These are phyloP conservation scores for Hypoxylon lenormandii DNA, from an alignment of 495 filamentous ascomycete genomes.

Conservation along the genomic window DNA sequence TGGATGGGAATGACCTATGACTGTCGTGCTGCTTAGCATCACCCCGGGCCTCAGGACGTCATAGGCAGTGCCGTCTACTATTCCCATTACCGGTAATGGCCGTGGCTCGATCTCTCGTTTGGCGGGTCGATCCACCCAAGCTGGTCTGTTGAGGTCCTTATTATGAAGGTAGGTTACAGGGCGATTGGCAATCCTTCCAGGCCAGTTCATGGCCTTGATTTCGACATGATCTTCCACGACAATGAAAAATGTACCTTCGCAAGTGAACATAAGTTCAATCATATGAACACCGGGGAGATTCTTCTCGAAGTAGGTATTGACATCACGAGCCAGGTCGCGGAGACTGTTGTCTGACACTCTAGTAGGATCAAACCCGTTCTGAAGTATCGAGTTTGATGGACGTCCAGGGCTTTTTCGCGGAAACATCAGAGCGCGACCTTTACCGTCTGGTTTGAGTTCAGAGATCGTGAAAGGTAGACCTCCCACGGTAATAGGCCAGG, in stretches of 20 bases:
- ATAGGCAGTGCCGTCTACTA: constrained; percentile 13
- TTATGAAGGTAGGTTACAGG: constrained; percentile 10
- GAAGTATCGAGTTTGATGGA: not conserved
- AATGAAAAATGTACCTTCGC: constrained; percentile 16
- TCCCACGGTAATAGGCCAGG: constrained; percentile 24
- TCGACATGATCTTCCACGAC: constrained; percentile 11
- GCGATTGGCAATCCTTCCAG: constrained; percentile 13
- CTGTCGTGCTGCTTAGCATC: constrained; percentile 13
- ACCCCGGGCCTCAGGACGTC: constrained; percentile 20
- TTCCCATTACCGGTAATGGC: not conserved
- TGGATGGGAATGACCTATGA: constrained; percentile 1
- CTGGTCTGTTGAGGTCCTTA: constrained; percentile 10
- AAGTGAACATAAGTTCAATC: constrained; percentile 17
- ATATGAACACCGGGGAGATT: constrained; percentile 8
- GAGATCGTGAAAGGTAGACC: constrained; percentile 14
- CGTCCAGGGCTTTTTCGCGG: constrained; percentile 4
- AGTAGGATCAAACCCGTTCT: not conserved
- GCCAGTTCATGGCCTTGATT: not conserved
- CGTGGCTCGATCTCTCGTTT: constrained; percentile 6
- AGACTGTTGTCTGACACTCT: constrained; percentile 1
- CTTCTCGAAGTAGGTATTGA: not conserved
- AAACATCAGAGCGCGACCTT: constrained; percentile 19
- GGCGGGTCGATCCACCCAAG: constrained; percentile 8
- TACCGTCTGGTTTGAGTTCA: not conserved
- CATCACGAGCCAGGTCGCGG: not conserved